Percentiles rank a stretch among this genome's conserved stretches.
Evolutionary conservation across 1,284 basidiomycete genomes (phyloP).

Genomic region (Ustilago trichophora): DNA sequence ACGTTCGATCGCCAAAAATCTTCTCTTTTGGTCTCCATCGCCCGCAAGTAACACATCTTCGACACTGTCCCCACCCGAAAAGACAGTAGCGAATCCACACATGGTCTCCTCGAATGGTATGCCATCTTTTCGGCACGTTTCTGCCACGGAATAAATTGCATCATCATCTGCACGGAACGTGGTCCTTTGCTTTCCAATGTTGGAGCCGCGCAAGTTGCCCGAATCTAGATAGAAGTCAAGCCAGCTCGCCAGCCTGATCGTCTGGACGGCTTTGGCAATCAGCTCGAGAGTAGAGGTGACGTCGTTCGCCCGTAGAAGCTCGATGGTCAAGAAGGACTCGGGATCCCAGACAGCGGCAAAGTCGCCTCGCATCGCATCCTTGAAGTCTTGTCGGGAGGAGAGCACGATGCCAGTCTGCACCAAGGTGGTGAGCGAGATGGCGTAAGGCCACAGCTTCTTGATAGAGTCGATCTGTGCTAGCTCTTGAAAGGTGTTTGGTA

Average conservation of each 20-base stretch:
- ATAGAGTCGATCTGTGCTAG: not conserved
- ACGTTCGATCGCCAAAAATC: not conserved
- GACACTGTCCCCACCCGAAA: not conserved
- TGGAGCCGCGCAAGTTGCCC: not conserved
- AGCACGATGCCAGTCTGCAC: conserved; percentile 18
- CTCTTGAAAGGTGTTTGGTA: conserved; percentile 12
- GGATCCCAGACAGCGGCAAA: conserved; percentile 37
- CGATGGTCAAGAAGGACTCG: conserved; percentile 21
- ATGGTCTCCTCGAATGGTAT: not conserved
- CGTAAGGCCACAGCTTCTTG: not conserved
- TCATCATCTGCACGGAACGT: conserved; percentile 2
- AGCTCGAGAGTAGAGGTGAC: conserved; percentile 15
- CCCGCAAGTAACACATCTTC: not conserved
- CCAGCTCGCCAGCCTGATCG: conserved; percentile 26
- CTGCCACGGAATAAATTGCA: not conserved
- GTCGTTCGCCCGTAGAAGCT: conserved; percentile 11
- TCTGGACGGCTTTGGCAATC: conserved; percentile 15
- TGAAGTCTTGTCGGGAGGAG: conserved; percentile 14
- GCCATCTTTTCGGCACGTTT: not conserved
- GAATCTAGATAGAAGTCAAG: conserved; percentile 14
- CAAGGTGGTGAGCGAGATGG: conserved; percentile 28
- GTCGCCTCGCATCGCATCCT: conserved; percentile 23
- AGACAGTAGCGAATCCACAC: not conserved
- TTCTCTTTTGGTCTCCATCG: not conserved
- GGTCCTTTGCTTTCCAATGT: not conserved